Evolutionary conservation across 1,139 yeast genomes (phyloP).

Genomic region (Kodamaea sp.): DNA sequence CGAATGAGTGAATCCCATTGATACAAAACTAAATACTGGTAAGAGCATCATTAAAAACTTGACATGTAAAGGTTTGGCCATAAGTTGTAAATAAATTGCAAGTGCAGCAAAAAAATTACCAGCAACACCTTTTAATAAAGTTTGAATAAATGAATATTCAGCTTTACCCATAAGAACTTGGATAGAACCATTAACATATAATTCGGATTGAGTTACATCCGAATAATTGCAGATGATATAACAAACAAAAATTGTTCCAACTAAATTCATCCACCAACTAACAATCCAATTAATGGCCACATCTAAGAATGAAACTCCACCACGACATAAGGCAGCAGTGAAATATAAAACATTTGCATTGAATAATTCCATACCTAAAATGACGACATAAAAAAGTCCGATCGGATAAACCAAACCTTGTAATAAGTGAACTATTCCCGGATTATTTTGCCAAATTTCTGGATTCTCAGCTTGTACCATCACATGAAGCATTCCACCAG

Average conservation of each 20-base stretch:
- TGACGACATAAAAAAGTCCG: conserved; percentile 69
- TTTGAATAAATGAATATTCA: conserved; percentile 49
- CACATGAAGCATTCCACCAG: conserved; percentile 71
- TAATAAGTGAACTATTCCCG: conserved; percentile 50
- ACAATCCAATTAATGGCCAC: conserved; percentile 63
- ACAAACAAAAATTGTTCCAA: conserved; percentile 60
- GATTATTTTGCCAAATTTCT: conserved; percentile 37
- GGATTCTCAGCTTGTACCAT: conserved; percentile 52
- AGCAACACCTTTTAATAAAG: conserved; percentile 61
- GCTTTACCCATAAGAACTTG: conserved; percentile 47
- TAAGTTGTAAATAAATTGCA: conserved; percentile 69
- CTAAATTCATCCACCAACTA: conserved; percentile 64
- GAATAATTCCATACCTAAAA: conserved; percentile 69
- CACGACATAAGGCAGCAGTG: conserved; percentile 61
- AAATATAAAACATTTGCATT: conserved; percentile 71
- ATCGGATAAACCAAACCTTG: conserved; percentile 63
- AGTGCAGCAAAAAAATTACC: conserved; percentile 75
- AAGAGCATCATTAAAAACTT: conserved; percentile 59
- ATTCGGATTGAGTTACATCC: conserved; percentile 37
- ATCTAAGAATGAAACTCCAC: conserved; percentile 65
- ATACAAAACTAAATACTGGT: conserved; percentile 71
- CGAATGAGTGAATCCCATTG: conserved; percentile 71
- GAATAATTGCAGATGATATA: conserved; percentile 59
- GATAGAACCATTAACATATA: conserved; percentile 45
- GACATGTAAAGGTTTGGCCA: conserved; percentile 80